Percentiles rank a stretch among this genome's conserved stretches.
phyloP scores from a whole-genome alignment of 2,329 filamentous ascomycete species.

The Fusarium euwallaceae region DNA sequence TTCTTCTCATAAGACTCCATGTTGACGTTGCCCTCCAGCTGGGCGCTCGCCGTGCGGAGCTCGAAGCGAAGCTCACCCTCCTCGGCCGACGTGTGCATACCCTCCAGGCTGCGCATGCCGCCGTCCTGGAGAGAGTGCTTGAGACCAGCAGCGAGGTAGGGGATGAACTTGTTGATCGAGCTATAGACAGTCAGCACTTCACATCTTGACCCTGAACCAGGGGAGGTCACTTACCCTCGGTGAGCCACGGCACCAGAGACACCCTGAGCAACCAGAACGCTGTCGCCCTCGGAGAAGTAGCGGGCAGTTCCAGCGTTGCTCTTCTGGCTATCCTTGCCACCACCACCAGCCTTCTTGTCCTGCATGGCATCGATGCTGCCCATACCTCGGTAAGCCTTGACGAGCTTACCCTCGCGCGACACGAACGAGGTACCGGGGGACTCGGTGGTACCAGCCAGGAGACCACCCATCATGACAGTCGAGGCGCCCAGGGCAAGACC shows the following conservation, averaged over 20 bases:
- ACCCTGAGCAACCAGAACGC: slow-evolving; percentile 94
- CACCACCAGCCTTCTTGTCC: slow-evolving; percentile 92
- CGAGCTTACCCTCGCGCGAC: slow-evolving; percentile 94
- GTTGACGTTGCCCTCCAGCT: slow-evolving; percentile 97
- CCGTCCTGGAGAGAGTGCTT: slow-evolving; percentile 99
- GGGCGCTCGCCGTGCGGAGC: slow-evolving; percentile 91
- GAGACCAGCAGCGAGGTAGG: slow-evolving; percentile 93
- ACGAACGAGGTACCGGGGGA: slow-evolving; percentile 98
- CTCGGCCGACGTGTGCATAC: slow-evolving; percentile 81
- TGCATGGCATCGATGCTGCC: slow-evolving; percentile 99
- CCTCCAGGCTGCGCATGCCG: slow-evolving; percentile 83
- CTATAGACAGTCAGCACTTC: slow-evolving; percentile 57
- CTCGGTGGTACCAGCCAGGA: slow-evolving; percentile 96
- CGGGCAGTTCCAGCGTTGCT: slow-evolving; percentile 96
- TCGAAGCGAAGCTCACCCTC: slow-evolving; percentile 89
- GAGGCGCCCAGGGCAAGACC: slow-evolving; percentile 93
- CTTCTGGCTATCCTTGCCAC: slow-evolving; percentile 78
- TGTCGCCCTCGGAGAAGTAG: slow-evolving; percentile 98
- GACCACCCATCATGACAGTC: slow-evolving; percentile 99
- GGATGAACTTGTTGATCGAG: slow-evolving; percentile 93
- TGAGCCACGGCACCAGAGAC: slow-evolving; percentile 89
- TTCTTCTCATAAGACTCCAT: slow-evolving; percentile 99
- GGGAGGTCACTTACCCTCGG: slow-evolving; percentile 66
- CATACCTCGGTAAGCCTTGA: slow-evolving; percentile 99
- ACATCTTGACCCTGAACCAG: background rate